Conservation (phyloP, 2,329 filamentous ascomycete genomes). For the Ceratocystiopsis brevicomis region DNA sequence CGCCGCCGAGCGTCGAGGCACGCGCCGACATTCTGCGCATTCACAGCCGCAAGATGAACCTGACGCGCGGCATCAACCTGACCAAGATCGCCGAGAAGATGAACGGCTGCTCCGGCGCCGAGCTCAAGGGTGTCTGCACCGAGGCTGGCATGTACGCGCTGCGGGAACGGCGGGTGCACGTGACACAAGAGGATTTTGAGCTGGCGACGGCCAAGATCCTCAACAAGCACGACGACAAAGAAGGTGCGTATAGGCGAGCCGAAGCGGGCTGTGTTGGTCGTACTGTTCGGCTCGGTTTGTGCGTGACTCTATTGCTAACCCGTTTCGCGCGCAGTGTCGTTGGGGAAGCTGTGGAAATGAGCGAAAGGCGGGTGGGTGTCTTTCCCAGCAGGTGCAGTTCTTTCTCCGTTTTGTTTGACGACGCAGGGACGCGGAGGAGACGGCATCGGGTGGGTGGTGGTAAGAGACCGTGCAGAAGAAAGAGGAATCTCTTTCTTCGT, state of each 20-base stretch:
- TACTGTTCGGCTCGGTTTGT: background rate
- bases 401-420: too few species aligned
- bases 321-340: slow-evolving; percentile 18
- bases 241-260: slow-evolving; percentile 23
- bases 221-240: slow-evolving; percentile 99
- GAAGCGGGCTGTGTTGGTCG: background rate
- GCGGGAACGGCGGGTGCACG: slow-evolving; percentile 85
- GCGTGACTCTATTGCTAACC: slow-evolving; percentile 1
- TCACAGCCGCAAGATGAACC: slow-evolving; percentile 94
- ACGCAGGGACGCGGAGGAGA: too few species aligned
- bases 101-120: slow-evolving; percentile 95
- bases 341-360: slow-evolving; percentile 54
- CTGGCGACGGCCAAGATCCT: slow-evolving; percentile 96
- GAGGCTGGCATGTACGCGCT: slow-evolving; percentile 97
- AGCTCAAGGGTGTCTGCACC: slow-evolving; percentile 96
- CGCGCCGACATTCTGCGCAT: slow-evolving; percentile 95
- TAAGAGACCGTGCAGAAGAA: too few species aligned
- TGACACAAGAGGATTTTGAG: slow-evolving; percentile 98
- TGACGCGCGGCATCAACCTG: slow-evolving; percentile 91
- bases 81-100: slow-evolving; percentile 99
- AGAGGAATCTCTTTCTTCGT: too few species aligned
- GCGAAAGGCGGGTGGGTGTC: background rate
- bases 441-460: too few species aligned
- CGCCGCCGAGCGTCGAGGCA: slow-evolving; percentile 87
- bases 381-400: too few species aligned